Conservation (phyloP, 2,329 filamentous ascomycete genomes). For the Dactylella cylindrospora region DNA sequence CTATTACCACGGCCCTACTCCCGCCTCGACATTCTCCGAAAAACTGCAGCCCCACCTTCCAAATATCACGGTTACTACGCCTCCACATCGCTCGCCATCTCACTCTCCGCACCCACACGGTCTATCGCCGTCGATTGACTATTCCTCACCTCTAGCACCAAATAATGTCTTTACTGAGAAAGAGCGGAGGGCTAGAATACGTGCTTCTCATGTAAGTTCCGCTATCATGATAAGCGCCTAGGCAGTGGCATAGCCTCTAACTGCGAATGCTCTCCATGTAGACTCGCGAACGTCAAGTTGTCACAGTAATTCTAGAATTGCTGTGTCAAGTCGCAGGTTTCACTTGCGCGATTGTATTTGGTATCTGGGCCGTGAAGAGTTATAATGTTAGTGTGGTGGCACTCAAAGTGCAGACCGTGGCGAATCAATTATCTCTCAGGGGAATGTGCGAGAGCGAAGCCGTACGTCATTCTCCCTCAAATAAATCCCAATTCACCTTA, state of each 20-base stretch:
- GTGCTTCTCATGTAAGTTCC: slow-evolving; percentile 18
- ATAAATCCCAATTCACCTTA: not conserved
- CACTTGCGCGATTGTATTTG: slow-evolving; percentile 39
- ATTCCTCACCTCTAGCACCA: slow-evolving; percentile 19
- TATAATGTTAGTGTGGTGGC: slow-evolving; percentile 40
- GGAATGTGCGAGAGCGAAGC: slow-evolving; percentile 20
- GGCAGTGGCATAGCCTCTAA: not conserved
- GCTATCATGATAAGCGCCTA: not conserved
- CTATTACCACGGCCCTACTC: slow-evolving; percentile 35
- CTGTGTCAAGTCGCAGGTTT: slow-evolving; percentile 35
- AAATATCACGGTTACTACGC: slow-evolving; percentile 2
- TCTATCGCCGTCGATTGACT: slow-evolving; percentile 31
- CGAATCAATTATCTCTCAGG: slow-evolving; percentile 32
- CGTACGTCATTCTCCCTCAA: slow-evolving; percentile 6
- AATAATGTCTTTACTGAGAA: slow-evolving; percentile 24
- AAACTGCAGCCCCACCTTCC: slow-evolving; percentile 8
- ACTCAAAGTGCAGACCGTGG: slow-evolving; percentile 37
- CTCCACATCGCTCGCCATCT: slow-evolving; percentile 12
- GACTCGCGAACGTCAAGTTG: slow-evolving; percentile 35
- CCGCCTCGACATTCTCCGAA: slow-evolving; percentile 20
- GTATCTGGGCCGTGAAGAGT: slow-evolving; percentile 41
- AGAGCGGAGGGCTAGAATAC: slow-evolving; percentile 22
- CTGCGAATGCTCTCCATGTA: not conserved
- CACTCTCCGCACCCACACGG: slow-evolving; percentile 25
- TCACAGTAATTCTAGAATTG: slow-evolving; percentile 23